Conservation (phyloP, 192 early-diverging fungal genomes). For the Dissophora globulifera region DNA sequence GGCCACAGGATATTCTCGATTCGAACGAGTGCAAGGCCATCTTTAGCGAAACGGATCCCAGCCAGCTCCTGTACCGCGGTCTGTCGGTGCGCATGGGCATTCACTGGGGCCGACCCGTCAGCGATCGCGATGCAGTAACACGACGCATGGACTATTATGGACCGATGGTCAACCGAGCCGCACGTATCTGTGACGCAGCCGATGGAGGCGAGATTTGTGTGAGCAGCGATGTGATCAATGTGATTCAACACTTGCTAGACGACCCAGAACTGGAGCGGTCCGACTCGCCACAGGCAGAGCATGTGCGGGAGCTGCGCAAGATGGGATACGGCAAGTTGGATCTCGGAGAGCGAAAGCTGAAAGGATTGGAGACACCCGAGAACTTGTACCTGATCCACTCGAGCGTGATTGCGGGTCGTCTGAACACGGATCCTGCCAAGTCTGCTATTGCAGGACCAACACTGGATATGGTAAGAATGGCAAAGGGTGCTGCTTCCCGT, state of each 20-base stretch:
- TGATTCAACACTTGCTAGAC: conserved; percentile 29
- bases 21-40: conserved; percentile 80
- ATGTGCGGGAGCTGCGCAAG: conserved; percentile 64
- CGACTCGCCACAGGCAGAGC: conserved; percentile 35
- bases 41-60: conserved; percentile 64
- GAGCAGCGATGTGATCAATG: conserved; percentile 78
- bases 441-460: conserved; percentile 1
- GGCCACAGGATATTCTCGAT: conserved; percentile 87
- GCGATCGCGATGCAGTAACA: conserved; percentile 89
- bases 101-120: conserved; percentile 88
- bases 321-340: conserved; percentile 76
- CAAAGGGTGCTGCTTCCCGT: too few relatives aligned
- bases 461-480: conserved; percentile 35
- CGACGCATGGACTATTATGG: conserved; percentile 97
- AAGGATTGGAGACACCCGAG: conserved; percentile 91
- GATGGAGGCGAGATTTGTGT: conserved; percentile 93
- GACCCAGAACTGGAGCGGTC: conserved; percentile 31
- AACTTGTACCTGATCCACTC: conserved; percentile 72
- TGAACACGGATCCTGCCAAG: conserved; percentile 28
- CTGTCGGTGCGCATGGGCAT: conserved; percentile 94
- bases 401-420: conserved; percentile 9
- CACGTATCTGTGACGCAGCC: conserved; percentile 83
- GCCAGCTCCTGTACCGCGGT: conserved; percentile 81
- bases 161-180: conserved; percentile 90
- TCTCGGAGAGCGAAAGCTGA: conserved; percentile 85